Evolutionary conservation across 768 basidiomycete genomes (phyloP).

Genomic region (Phylloporus sp.): DNA sequence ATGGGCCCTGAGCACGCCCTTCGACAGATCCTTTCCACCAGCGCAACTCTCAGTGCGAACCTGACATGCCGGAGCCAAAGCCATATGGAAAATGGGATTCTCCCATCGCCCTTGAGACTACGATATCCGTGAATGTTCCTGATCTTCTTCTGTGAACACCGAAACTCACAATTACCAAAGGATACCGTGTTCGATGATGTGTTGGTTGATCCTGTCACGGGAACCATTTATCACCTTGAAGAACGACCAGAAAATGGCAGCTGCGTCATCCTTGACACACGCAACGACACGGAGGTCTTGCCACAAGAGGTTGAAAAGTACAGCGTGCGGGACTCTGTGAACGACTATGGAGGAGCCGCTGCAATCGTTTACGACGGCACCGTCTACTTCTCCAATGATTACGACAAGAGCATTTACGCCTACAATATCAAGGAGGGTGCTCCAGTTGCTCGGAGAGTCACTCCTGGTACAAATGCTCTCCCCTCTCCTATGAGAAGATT

Average conservation of each 20-base stretch:
- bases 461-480: no score
- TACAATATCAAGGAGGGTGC: conserved; percentile 27
- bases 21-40: no score
- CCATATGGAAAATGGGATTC: conserved; percentile 62
- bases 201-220: conserved; percentile 48
- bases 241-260: conserved; percentile 47
- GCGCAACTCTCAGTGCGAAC: no score
- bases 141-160: no score
- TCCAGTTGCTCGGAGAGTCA: conserved; percentile 38
- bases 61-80: no score
- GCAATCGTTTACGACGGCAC: conserved; percentile 45
- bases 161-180: conserved; percentile 7
- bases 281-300: conserved; percentile 42
- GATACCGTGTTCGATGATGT: conserved; percentile 38
- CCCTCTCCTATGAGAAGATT: no score
- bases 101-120: conserved; percentile 47
- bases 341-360: conserved; percentile 69
- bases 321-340: conserved; percentile 52
- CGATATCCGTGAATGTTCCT: no score
- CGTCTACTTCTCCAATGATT: conserved; percentile 56
- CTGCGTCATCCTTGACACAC: conserved; percentile 49
- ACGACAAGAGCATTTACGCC: conserved; percentile 47
- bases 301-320: conserved; percentile 46
- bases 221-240: conserved; percentile 53
- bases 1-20: no score